phyloP scores from a whole-genome alignment of 2,329 filamentous ascomycete genomes.

The Alternaria hordeiaustralica region DNA sequence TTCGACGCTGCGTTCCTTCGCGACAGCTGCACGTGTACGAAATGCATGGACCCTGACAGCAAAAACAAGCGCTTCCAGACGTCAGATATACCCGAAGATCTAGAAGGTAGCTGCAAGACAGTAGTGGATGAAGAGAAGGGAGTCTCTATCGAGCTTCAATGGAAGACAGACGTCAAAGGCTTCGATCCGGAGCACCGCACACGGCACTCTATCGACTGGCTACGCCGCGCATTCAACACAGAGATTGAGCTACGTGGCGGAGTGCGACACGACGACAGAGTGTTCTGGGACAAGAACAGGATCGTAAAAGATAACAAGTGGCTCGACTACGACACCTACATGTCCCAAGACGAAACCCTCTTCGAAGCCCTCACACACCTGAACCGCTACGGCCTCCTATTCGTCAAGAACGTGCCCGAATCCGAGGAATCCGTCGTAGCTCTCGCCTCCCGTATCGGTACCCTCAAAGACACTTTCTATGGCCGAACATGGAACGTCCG shows the following conservation, averaged over 20 bases:
- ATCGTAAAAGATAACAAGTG: slow-evolving; percentile 60
- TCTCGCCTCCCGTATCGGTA: slow-evolving; percentile 76
- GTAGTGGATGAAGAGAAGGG: slow-evolving; percentile 49
- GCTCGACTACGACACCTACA: slow-evolving; percentile 75
- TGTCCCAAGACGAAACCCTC: slow-evolving; percentile 65
- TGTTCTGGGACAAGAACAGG: slow-evolving; percentile 56
- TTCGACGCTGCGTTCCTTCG: slow-evolving; percentile 55
- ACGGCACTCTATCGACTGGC: slow-evolving; percentile 44
- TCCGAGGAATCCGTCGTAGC: slow-evolving; percentile 68
- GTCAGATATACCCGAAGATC: slow-evolving; percentile 63
- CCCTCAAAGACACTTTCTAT: slow-evolving; percentile 86
- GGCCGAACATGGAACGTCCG: slow-evolving; percentile 89
- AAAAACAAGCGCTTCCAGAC: slow-evolving; percentile 71
- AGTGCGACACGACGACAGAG: slow-evolving; percentile 46
- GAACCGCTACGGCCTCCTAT: slow-evolving; percentile 72
- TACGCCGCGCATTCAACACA: slow-evolving; percentile 39
- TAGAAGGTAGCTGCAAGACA: slow-evolving; percentile 45
- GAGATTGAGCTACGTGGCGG: slow-evolving; percentile 39
- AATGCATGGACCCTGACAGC: slow-evolving; percentile 65
- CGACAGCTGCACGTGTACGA: slow-evolving; percentile 64
- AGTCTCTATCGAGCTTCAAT: slow-evolving; percentile 63
- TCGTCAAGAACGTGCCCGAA: slow-evolving; percentile 76
- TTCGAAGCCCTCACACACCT: slow-evolving; percentile 68
- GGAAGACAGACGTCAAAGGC: slow-evolving; percentile 63
- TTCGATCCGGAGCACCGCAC: slow-evolving; percentile 53